Conservation (phyloP, 1,139 yeast species). For the Saccharomyces hybrid region DNA sequence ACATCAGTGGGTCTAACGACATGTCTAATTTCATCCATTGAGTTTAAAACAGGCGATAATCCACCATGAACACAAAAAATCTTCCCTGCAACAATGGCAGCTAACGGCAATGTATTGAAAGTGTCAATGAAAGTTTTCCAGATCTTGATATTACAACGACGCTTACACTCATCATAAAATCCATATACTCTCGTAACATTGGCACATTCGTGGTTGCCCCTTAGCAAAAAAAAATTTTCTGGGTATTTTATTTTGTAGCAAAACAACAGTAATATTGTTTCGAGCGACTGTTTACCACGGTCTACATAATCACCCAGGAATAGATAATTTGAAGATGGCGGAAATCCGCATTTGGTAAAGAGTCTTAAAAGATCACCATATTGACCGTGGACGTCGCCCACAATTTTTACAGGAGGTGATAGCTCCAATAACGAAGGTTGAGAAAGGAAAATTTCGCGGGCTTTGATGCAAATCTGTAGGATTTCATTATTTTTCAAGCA, state of each 20-base stretch:
- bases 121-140: constrained; percentile 94
- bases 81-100: constrained; percentile 92
- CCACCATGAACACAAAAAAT: constrained; percentile 98
- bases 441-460: constrained; percentile 77
- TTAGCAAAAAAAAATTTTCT: constrained; percentile 80
- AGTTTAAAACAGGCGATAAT: constrained; percentile 78
- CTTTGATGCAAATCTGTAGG: constrained; percentile 73
- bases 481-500: constrained; percentile 85
- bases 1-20: constrained; percentile 95
- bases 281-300: constrained; percentile 90
- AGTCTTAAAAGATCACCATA: constrained; percentile 83
- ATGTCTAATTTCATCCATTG: constrained; percentile 85
- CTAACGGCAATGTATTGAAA: constrained; percentile 87
- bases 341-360: constrained; percentile 94
- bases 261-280: constrained; percentile 73
- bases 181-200: constrained; percentile 94
- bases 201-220: constrained; percentile 98
- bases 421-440: constrained; percentile 87
- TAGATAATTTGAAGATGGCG: constrained; percentile 89
- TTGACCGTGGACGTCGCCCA: constrained; percentile 97
- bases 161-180: constrained; percentile 92
- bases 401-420: constrained; percentile 92
- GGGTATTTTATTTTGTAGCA: constrained; percentile 95
- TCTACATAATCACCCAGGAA: constrained; percentile 96
- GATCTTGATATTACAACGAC: constrained; percentile 83